Conservation (phyloP, 495 filamentous ascomycete species). For the Penicillium flavigenum region DNA sequence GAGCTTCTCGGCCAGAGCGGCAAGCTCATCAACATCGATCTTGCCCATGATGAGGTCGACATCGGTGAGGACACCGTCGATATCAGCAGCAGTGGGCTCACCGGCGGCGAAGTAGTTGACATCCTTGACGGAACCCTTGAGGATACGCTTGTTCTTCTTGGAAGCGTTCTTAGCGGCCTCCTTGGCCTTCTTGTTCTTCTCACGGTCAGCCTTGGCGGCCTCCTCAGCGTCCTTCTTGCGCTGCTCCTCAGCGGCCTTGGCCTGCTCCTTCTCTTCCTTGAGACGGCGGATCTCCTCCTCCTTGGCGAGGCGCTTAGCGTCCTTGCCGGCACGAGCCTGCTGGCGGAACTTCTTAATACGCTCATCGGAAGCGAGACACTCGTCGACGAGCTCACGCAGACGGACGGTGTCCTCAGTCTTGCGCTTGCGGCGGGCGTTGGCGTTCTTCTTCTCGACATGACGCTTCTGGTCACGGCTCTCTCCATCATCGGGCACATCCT, state of each 20-base stretch:
- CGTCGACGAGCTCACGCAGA: conserved; percentile 84
- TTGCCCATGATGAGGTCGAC: conserved; percentile 86
- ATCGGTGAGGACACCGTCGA: conserved; percentile 81
- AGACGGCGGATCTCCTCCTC: conserved; percentile 87
- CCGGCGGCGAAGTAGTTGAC: conserved; percentile 79
- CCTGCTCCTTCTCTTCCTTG: conserved; percentile 73
- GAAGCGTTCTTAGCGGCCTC: conserved; percentile 96
- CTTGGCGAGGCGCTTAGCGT: conserved; percentile 86
- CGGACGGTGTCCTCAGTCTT: conserved; percentile 96
- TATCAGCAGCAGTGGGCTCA: conserved; percentile 66
- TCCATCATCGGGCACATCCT: conserved; percentile 97
- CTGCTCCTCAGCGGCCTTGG: conserved; percentile 74
- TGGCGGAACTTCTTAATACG: conserved; percentile 96
- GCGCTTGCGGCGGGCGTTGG: conserved; percentile 95
- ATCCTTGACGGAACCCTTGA: conserved; percentile 89
- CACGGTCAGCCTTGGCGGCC: conserved; percentile 75
- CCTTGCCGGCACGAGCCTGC: conserved; percentile 85
- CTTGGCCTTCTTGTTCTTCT: conserved; percentile 91
- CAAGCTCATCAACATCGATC: conserved; percentile 86
- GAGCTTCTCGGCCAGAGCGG: conserved; percentile 72
- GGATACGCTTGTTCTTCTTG: conserved; percentile 99
- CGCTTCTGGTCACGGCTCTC: conserved; percentile 99
- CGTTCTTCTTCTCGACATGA: conserved; percentile 95
- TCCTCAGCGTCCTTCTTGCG: conserved; percentile 80
- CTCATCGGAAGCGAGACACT: conserved; percentile 76